These are phyloP conservation scores for Trichoderma reesei DNA, from an alignment of 495 filamentous ascomycete species.

Conservation along the genomic window DNA sequence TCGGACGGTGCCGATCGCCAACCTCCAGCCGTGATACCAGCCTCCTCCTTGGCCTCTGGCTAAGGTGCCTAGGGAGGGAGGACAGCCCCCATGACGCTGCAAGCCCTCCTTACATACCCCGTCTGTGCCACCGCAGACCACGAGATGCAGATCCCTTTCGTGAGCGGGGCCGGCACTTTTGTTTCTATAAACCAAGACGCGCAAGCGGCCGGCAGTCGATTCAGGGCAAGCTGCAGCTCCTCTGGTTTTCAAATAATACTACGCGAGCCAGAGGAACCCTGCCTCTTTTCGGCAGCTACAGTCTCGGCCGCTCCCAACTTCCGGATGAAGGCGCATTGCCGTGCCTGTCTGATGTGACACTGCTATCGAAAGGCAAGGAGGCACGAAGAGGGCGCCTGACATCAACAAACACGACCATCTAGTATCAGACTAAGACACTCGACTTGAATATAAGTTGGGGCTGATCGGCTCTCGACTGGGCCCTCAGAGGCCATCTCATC, in stretches of 20 bases:
- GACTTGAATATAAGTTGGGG: background rate
- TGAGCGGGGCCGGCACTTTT: background rate
- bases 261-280: background rate
- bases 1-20: too few species aligned
- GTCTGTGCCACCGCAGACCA: background rate
- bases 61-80: too few species aligned
- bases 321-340: background rate
- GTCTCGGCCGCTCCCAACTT: background rate
- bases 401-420: background rate
- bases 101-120: background rate
- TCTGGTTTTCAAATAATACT: background rate
- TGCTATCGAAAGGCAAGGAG: background rate
- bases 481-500: background rate
- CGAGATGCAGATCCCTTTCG: background rate
- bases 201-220: background rate
- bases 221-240: background rate
- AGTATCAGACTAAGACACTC: background rate
- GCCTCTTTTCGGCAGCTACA: background rate
- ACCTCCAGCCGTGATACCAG: too few species aligned
- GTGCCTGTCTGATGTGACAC: background rate
- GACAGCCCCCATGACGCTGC: too few species aligned
- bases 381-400: too few species aligned
- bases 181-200: background rate
- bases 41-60: too few species aligned
- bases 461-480: background rate